Evolutionary conservation across 768 basidiomycete species (phyloP).

Genomic region (Boletus reticuloceps): DNA sequence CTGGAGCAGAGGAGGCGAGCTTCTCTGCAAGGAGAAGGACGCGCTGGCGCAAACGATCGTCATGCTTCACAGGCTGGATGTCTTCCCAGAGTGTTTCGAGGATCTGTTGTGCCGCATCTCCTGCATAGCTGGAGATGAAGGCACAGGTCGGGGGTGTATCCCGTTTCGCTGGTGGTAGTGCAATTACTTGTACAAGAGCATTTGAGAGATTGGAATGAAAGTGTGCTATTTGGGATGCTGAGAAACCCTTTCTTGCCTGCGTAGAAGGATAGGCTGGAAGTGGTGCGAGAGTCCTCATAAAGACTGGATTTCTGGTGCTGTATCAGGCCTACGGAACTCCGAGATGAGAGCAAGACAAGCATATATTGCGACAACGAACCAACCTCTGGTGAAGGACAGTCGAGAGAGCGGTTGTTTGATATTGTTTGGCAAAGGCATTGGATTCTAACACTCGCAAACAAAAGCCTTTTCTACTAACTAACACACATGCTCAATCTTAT

Average conservation of each 20-base stretch:
- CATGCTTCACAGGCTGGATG: constrained; percentile 28
- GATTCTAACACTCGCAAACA: constrained; percentile 9
- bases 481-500: constrained; percentile 78
- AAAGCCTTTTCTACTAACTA: neutral
- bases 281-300: constrained; percentile 31
- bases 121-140: constrained; percentile 58
- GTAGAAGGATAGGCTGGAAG: constrained; percentile 58
- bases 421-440: constrained; percentile 6
- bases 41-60: constrained; percentile 45
- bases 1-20: constrained; percentile 38
- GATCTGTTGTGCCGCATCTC: constrained; percentile 50
- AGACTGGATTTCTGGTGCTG: neutral
- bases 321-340: neutral
- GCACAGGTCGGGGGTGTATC: constrained; percentile 42
- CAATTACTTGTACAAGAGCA: constrained; percentile 45
- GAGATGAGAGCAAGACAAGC: neutral
- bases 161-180: constrained; percentile 46
- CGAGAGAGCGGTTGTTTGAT: constrained; percentile 1
- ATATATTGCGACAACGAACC: neutral
- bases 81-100: constrained; percentile 57
- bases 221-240: constrained; percentile 49
- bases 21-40: constrained; percentile 58
- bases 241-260: constrained; percentile 44
- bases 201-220: constrained; percentile 48
- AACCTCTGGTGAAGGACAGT: too few relatives aligned